Base-by-base conservation (phyloP, 306 rosid species). In the Glycine latifolia region DNA sequence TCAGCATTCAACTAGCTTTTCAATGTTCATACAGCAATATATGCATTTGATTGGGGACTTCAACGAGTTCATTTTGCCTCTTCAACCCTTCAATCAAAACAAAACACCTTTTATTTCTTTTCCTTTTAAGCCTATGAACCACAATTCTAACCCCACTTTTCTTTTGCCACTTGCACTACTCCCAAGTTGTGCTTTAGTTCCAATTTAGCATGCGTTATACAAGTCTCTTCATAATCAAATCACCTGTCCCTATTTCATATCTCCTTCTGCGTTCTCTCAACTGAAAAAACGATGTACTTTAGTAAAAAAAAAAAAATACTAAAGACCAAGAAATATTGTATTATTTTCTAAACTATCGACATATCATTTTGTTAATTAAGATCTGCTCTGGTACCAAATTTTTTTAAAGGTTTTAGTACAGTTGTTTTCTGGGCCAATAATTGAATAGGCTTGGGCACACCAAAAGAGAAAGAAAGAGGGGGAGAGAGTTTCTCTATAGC, bases 41-140 rank as follows among this genome's bases (percentile, higher is more conserved):
- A 8, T 80, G 87, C 82, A 85, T 85, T 43, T 85, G 87, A 85
- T 80, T 85, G 87, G 87, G 87, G 87, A 53, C 87, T 85, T 85
- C 75, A 59, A 39, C 74, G 3, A 48, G 2, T 69, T 75, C 75
- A 80, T 26, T 17, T 79, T 17, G 6, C 77, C 62, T n/a, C 84
- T 66, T 73, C 33, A 76, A 63, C 76, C 26, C 67, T 50, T 41
- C 41, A 67, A 74, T 73, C 75, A 37, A 61, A n/a, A 10, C 63
- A 50, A 41, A 33, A 37, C 75, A 52, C 69, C 56, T 84, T 79
- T 80, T 75, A 16, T 69, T 4, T 75, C 82, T 84, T 69, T 84
- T 58, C 55, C 67, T 73, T 79, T 66, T 47, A 15, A 39, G 46
- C 67, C 71, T 50, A 48, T 78, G 73, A 41, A 41, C 81, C 65